Percentiles rank a stretch among this genome's conserved stretches.
phyloP scores from a whole-genome alignment of 176 grass and related monocot species.

The Echinochloa phyllopogon region DNA sequence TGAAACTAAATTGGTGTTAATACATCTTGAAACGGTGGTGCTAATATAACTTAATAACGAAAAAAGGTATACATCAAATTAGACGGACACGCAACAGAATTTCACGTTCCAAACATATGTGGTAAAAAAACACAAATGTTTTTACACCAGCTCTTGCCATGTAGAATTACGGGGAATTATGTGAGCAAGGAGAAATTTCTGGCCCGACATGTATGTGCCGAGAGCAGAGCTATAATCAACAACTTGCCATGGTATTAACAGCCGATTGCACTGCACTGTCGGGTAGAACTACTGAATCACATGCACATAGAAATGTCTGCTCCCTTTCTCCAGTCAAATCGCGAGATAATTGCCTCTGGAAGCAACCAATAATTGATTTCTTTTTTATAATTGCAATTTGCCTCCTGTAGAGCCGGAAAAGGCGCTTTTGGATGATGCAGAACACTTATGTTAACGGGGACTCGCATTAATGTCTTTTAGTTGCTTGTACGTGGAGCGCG shows the following conservation, averaged over 20 bases:
- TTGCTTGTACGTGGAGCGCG: conserved; percentile 32
- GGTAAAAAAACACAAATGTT: too few species aligned
- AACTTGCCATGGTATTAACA: not conserved
- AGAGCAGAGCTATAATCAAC: not conserved
- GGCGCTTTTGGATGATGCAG: not conserved
- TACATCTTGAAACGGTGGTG: too few species aligned
- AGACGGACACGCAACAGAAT: too few species aligned
- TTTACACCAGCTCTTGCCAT: too few species aligned
- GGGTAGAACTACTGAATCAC: not conserved
- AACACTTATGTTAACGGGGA: not conserved
- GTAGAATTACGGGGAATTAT: too few species aligned
- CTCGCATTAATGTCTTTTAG: conserved; percentile 24
- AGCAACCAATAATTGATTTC: not conserved
- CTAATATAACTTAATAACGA: too few species aligned
- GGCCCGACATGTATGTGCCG: not conserved
- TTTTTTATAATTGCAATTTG: conserved; percentile 1
- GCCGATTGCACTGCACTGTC: not conserved
- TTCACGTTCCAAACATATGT: too few species aligned
- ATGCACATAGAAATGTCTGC: not conserved
- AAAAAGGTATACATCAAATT: too few species aligned
- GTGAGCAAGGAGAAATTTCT: too few species aligned
- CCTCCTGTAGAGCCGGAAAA: not conserved
- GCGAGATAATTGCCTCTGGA: conserved; percentile 3
- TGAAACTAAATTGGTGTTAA: too few species aligned
- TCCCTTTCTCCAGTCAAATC: not conserved